These are phyloP conservation scores for Prunus dulcis DNA, from an alignment of 306 rosid genomes.

Conservation along the genomic window DNA sequence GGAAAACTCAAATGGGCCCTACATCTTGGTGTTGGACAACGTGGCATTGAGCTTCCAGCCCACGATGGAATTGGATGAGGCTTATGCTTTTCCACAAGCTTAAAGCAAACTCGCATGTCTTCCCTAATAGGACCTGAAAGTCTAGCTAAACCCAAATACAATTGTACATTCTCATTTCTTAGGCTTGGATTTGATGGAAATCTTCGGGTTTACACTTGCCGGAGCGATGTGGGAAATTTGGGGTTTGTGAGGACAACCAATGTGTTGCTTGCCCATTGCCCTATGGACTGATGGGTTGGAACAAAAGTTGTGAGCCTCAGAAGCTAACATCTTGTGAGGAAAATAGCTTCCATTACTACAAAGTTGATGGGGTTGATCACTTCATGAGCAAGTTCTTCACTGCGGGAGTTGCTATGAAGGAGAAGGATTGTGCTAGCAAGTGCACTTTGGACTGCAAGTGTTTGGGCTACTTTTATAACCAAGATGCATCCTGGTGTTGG, in stretches of 20 bases:
- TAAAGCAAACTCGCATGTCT: no score
- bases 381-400: conserved; percentile 56
- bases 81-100: not conserved
- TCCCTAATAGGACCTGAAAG: conserved; percentile 13
- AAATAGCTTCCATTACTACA: conserved; percentile 47
- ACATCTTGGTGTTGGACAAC: conserved; percentile 32
- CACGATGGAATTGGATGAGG: not conserved
- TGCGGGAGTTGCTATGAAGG: conserved; percentile 35
- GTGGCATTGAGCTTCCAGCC: no score
- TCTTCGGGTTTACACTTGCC: conserved; percentile 37
- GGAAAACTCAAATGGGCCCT: conserved; percentile 41
- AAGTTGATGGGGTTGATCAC: conserved; percentile 60
- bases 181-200: conserved; percentile 66
- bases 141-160: conserved; percentile 45
- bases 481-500: conserved; percentile 49
- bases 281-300: no score
- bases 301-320: conserved; percentile 18
- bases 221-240: conserved; percentile 24
- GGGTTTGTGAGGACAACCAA: conserved; percentile 32
- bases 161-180: conserved; percentile 42
- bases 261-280: no score
- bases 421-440: conserved; percentile 42
- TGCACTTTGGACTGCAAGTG: conserved; percentile 59
- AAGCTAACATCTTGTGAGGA: conserved; percentile 27
- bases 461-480: conserved; percentile 55